Percentiles rank a stretch among this genome's conserved stretches.
Conservation (phyloP, 2,329 filamentous ascomycete species). For the Pseudocercospora macadamiae region DNA sequence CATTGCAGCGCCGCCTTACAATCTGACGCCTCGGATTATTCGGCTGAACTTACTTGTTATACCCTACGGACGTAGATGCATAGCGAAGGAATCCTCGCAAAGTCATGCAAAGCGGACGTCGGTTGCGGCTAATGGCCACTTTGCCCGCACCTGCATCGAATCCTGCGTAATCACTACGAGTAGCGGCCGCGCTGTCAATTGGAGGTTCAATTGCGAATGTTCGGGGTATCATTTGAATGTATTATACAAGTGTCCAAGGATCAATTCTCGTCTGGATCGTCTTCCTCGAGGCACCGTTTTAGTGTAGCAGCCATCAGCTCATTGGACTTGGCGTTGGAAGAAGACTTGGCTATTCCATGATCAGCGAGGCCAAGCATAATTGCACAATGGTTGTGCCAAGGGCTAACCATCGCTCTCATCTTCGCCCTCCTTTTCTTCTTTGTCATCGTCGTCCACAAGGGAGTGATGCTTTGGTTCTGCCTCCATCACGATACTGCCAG, state of each 20-base stretch:
- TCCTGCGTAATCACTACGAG: no score
- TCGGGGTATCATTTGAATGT: background rate
- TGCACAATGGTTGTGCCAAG: background rate
- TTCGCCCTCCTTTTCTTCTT: conserved; percentile 28
- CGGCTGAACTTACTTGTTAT: no score
- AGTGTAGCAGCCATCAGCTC: background rate
- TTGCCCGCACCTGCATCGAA: background rate
- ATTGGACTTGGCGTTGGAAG: background rate
- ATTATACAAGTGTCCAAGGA: background rate
- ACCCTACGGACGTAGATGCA: no score
- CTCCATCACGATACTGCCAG: conserved; percentile 52
- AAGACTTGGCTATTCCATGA: background rate
- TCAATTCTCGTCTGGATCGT: background rate
- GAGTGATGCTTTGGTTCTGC: conserved; percentile 34
- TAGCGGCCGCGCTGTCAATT: background rate
- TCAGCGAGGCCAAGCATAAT: background rate
- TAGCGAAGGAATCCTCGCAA: no score
- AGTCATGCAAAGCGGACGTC: background rate
- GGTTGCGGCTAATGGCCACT: background rate
- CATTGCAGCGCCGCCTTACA: no score
- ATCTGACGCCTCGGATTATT: no score
- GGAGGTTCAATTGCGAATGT: background rate
- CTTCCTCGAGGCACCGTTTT: background rate
- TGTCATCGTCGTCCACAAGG: conserved; percentile 29
- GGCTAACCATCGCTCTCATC: conserved; percentile 1